These are phyloP conservation scores for Trypanosoma avium DNA, from an alignment of 208 protist species.

Conservation along the genomic window DNA sequence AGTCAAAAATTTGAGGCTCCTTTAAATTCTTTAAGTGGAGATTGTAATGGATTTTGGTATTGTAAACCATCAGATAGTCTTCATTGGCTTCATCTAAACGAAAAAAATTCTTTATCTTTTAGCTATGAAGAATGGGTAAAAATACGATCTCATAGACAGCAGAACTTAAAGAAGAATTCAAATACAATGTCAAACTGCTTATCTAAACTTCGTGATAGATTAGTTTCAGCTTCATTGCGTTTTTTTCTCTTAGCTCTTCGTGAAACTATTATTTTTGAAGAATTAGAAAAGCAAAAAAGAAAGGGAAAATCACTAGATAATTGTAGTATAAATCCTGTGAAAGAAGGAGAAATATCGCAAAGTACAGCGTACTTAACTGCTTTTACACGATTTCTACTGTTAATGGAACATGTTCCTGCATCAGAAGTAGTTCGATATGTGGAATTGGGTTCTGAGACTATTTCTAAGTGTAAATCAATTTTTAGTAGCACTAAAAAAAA, in stretches of 20 bases:
- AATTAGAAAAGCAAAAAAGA: background rate
- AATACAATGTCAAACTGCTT: background rate
- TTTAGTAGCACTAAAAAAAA: background rate
- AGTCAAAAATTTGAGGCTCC: background rate
- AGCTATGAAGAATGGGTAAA: background rate
- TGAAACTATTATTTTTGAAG: slow-evolving; percentile 8
- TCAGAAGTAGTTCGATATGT: slow-evolving; percentile 2
- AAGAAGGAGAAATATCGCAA: slow-evolving; percentile 22
- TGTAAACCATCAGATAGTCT: background rate
- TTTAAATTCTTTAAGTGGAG: background rate
- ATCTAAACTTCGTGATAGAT: slow-evolving; percentile 20
- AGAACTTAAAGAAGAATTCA: background rate
- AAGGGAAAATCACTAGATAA: background rate
- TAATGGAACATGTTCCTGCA: slow-evolving; percentile 37
- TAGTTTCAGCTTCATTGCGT: slow-evolving; percentile 33
- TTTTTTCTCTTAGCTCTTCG: slow-evolving; percentile 31
- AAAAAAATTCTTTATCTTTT: background rate
- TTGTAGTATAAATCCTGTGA: background rate
- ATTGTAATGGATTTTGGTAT: background rate
- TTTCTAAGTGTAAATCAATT: background rate
- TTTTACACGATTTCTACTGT: slow-evolving; percentile 44
- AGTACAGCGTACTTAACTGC: slow-evolving; percentile 32
- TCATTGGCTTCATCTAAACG: background rate
- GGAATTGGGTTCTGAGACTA: slow-evolving; percentile 2
- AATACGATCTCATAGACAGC: background rate